These are phyloP conservation scores for Linum usitatissimum DNA, from an alignment of 345 rosid genomes.

Conservation along the genomic window DNA sequence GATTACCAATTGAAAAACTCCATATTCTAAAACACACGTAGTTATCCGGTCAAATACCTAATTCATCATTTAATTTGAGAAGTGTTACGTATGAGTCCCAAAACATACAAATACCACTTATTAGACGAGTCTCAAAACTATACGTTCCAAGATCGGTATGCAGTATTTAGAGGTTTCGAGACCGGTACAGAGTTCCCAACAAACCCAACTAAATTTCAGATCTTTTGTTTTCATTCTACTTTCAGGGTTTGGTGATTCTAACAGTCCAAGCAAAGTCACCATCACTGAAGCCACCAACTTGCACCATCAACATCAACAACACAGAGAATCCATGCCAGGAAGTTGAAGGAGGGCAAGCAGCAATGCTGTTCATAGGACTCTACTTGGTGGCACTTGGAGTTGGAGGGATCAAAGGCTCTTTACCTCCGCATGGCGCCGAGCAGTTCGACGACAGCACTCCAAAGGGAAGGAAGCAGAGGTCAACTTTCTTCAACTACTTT, in stretches of 20 bases:
- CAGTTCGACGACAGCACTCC: slow-evolving; percentile 5
- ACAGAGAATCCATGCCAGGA: slow-evolving; percentile 28
- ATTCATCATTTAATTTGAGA: no score
- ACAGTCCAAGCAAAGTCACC: slow-evolving; percentile 66
- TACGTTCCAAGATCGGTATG: no score
- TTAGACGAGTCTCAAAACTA: no score
- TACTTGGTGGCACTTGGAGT: slow-evolving; percentile 9
- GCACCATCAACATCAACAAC: slow-evolving; percentile 17
- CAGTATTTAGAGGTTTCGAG: no score
- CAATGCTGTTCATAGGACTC: slow-evolving; percentile 21
- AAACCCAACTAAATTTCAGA: no score
- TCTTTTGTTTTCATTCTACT: background rate
- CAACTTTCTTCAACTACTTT: slow-evolving; percentile 6
- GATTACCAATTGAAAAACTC: no score
- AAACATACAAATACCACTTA: no score
- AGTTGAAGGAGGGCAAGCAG: slow-evolving; percentile 50
- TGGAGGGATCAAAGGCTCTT: slow-evolving; percentile 8
- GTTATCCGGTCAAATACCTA: no score
- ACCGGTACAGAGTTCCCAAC: no score
- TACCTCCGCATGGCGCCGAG: slow-evolving; percentile 5
- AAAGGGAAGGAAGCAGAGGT: slow-evolving; percentile 7
- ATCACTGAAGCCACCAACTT: slow-evolving; percentile 59
- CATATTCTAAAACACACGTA: no score
- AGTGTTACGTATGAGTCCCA: no score
- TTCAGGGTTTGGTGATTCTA: slow-evolving; percentile 77